Evolutionary conservation across 1,284 basidiomycete genomes (phyloP).

Genomic region (Apiotrichum laibachii): DNA sequence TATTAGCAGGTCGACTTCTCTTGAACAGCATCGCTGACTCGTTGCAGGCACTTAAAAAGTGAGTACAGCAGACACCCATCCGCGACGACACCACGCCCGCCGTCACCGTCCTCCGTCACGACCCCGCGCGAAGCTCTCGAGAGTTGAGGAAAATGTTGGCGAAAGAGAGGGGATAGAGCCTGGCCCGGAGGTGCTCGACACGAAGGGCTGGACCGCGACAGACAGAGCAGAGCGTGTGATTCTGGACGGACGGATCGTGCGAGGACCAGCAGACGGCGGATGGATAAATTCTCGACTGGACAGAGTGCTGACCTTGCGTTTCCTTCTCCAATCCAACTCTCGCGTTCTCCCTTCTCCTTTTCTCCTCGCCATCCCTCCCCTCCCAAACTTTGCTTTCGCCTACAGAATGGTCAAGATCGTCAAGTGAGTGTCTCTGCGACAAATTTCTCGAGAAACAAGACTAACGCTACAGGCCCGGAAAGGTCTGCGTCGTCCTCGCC

Average conservation of each 20-base stretch:
- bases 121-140: no score
- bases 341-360: background rate
- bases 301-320: background rate
- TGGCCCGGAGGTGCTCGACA: no score
- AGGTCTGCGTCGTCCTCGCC: constrained; percentile 94
- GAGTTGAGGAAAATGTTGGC: no score
- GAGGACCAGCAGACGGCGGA: background rate
- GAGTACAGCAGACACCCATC: no score
- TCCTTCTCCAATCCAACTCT: background rate
- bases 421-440: background rate
- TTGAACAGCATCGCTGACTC: no score
- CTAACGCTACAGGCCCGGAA: constrained; percentile 58
- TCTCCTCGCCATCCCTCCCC: background rate
- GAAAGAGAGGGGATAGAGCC: no score
- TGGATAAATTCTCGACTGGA: background rate
- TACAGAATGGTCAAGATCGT: constrained; percentile 11
- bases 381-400: background rate
- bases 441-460: no score
- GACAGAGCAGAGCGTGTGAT: background rate
- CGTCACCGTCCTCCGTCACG: no score
- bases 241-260: background rate
- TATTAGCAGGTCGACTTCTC: background rate
- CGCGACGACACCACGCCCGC: no score
- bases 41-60: no score
- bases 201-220: background rate